Base-by-base conservation (phyloP, 371 early-diverging fungal species). In the Mucor saturninus region DNA sequence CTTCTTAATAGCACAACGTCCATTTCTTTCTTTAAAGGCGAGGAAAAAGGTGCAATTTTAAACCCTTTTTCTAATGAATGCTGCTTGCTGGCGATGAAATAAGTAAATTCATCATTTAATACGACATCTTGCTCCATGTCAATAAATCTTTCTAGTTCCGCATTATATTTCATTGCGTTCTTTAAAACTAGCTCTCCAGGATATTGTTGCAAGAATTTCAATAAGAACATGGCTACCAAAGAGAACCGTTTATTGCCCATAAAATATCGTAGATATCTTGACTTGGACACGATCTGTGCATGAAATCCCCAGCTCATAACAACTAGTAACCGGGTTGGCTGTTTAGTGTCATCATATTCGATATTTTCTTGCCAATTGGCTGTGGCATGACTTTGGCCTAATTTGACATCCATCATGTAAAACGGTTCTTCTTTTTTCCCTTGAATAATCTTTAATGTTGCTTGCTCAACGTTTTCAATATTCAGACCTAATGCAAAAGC, bases 221-320 rank as follows among this genome's bases (percentile, higher is more conserved):
- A 30, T 15, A 81, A 53, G 9, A 56, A 61, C 65, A 59, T 53
- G 1, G 82, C 82, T 2, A 77, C 79, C 61, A 71, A 52, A 2
- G 74, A 71, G 53, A 81, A 81, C 1, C 82, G 74, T 15, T 51
- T 48, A 46, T 81, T 81, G 26, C 79, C 82, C 69, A 81, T 73
- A 40, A 71, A 68, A 15, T 69, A 68, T 2, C 71, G 64, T 14
- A 81, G 53, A 26, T 74, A 75, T 28, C 74, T 53, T 2, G 82
- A 64, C 51, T 79, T 77, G 42, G 71, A 65, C 11, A 81, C 82
- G 31, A 81, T 65, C 49, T 81, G 79, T n/a, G 79, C 77, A 64
- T 81, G 82, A 56, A 81, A 81, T 30, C 82, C 82, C 76, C 77
- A 81, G 35, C 79, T 79, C 74, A 81, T 64, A 13, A 81, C 79